Evolutionary conservation across 2,329 filamentous ascomycete genomes (phyloP).

Genomic region (Colletotrichum liaoningense): DNA sequence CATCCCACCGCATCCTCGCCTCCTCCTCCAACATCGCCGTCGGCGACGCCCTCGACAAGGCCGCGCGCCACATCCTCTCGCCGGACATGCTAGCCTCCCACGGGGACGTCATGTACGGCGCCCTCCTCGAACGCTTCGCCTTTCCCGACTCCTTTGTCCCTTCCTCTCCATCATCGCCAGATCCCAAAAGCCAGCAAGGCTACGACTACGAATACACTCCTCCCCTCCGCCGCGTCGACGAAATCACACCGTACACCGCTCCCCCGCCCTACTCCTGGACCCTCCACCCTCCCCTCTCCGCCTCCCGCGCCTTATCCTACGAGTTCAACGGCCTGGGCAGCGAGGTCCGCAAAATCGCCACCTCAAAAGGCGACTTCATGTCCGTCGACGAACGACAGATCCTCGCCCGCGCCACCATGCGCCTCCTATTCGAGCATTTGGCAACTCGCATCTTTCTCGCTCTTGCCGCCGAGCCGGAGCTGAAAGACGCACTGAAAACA

Average conservation of each 20-base stretch:
- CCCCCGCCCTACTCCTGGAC: constrained; percentile 66
- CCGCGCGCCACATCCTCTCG: constrained; percentile 81
- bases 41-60: constrained; percentile 91
- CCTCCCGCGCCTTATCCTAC: constrained; percentile 69
- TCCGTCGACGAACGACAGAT: constrained; percentile 70
- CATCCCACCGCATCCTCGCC: constrained; percentile 79
- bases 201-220: constrained; percentile 64
- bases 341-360: constrained; percentile 68
- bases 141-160: constrained; percentile 60
- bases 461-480: constrained; percentile 54
- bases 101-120: constrained; percentile 81
- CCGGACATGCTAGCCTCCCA: constrained; percentile 61
- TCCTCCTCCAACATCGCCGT: constrained; percentile 84
- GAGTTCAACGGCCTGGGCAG: constrained; percentile 81
- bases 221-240: constrained; percentile 67
- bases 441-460: constrained; percentile 79
- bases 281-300: constrained; percentile 74
- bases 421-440: constrained; percentile 88
- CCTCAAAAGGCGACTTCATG: constrained; percentile 54
- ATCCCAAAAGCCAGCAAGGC: constrained; percentile 6
- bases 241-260: constrained; percentile 56
- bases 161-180: neutral
- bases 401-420: constrained; percentile 81
- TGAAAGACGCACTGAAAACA: constrained; percentile 57
- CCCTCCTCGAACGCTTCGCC: constrained; percentile 81